Evolutionary conservation across 2,329 filamentous ascomycete genomes (phyloP).

Genomic region (Hirsutella rhossiliensis): DNA sequence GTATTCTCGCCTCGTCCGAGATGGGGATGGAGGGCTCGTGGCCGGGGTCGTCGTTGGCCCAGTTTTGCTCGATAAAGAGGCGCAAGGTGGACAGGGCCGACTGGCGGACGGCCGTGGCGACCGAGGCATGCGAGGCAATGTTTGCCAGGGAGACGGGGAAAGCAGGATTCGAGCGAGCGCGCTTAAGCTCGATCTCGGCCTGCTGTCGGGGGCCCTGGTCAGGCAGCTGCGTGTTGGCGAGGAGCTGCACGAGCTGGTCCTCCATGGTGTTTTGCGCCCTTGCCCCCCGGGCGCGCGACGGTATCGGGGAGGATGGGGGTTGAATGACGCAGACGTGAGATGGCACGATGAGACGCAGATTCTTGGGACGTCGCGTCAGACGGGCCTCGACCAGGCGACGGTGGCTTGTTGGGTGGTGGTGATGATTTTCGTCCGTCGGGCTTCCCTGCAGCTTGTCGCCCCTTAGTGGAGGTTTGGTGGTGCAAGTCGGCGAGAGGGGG

Average conservation of each 20-base stretch:
- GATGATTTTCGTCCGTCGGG: too few species aligned
- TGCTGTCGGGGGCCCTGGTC: constrained; percentile 68
- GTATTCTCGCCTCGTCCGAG: constrained; percentile 58
- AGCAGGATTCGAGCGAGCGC: constrained; percentile 53
- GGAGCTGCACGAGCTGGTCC: constrained; percentile 79
- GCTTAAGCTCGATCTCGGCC: constrained; percentile 73
- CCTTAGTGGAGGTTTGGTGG: too few species aligned
- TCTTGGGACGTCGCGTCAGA: too few species aligned
- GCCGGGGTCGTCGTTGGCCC: constrained; percentile 66
- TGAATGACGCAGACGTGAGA: too few species aligned
- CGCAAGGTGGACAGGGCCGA: constrained; percentile 70
- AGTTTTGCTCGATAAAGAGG: constrained; percentile 72
- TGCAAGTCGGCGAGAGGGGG: too few species aligned
- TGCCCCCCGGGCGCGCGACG: too few species aligned
- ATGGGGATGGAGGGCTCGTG: constrained; percentile 51
- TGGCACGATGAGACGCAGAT: too few species aligned
- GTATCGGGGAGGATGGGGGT: too few species aligned
- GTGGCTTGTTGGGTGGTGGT: too few species aligned
- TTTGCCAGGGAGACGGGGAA: constrained; percentile 73
- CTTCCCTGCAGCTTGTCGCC: too few species aligned
- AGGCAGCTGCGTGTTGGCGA: constrained; percentile 73
- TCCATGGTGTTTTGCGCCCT: constrained; percentile 65
- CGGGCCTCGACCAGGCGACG: too few species aligned
- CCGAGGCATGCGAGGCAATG: constrained; percentile 64
- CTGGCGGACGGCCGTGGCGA: constrained; percentile 68